Base-by-base conservation (phyloP, 441 rosid species). In the Theobroma grandiflorum region DNA sequence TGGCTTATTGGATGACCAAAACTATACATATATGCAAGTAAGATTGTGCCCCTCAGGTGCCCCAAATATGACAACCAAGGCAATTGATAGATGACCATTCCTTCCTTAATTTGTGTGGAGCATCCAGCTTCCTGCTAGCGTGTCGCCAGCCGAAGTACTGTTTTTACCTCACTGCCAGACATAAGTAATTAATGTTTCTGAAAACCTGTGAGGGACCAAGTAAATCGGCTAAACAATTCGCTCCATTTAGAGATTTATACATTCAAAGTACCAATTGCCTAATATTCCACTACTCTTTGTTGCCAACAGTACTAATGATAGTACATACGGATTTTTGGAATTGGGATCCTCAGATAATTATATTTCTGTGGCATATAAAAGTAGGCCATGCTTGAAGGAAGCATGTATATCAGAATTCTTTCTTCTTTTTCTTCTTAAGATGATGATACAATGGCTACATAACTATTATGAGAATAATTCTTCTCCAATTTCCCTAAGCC, bases 1-100 rank as follows among this genome's bases (percentile, higher is more conserved):
- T 73, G 62, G 76, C 59, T 71, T 50, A 55, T 55, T 55, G 65
- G 63, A 73, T 55, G 11, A 55, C 65, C 49, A 22, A 74, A 57
- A 58, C 22, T 35, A 20, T 22, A 57, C 10, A 73, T n/a, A 37
- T 6, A 37, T 3, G 10, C 18, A n/a, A 55, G 47, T 37, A 9
- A 53, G 64, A 53, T 37, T 49, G 37, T 72, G 76, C 33, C 18
- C n/a, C 61, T 53, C 4, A 0, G 37, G 4, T 72, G 49, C n/a
- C n/a, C 53, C 9, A 55, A 73, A 20, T 73, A 55, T 73, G 50
- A 50, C 59, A 71, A 33, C 35, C 43, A 68, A 68, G 72, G 72
- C 53, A 22, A 71, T 20, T 0, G 45, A 72, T 31, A 18, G 15
- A 50, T 50, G 75, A 50, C 75, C 61, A 3, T 20, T 50, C 75